Percentiles rank a stretch among this genome's conserved stretches.
Evolutionary conservation across 495 filamentous ascomycete genomes (phyloP).

Genomic region (Penicillium coprophilum): DNA sequence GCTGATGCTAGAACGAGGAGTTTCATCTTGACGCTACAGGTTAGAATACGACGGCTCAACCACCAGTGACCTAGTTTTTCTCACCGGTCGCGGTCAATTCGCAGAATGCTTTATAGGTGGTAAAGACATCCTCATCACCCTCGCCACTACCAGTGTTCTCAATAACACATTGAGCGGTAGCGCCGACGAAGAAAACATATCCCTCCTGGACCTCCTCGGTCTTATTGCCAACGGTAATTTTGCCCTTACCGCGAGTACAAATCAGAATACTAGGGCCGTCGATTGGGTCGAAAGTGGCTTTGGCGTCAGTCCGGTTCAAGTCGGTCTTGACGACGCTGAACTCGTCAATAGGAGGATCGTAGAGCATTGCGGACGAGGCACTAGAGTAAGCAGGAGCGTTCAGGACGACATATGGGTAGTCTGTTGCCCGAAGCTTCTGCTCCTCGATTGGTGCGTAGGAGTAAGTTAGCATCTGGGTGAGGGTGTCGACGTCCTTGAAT

Average conservation of each 20-base stretch:
- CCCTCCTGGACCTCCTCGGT: slow-evolving; percentile 73
- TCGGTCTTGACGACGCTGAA: slow-evolving; percentile 86
- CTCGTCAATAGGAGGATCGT: slow-evolving; percentile 96
- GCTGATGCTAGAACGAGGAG: slow-evolving; percentile 15
- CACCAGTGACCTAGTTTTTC: slow-evolving; percentile 45
- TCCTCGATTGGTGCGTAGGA: slow-evolving; percentile 87
- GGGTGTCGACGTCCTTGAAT: slow-evolving; percentile 91
- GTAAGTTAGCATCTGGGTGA: slow-evolving; percentile 94
- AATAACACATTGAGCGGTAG: slow-evolving; percentile 79
- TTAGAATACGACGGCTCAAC: slow-evolving; percentile 30
- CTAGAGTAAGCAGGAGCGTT: slow-evolving; percentile 77
- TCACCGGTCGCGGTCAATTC: slow-evolving; percentile 62
- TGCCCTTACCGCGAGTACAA: slow-evolving; percentile 78
- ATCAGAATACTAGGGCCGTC: slow-evolving; percentile 90
- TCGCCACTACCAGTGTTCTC: slow-evolving; percentile 57
- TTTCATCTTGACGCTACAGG: slow-evolving; percentile 15
- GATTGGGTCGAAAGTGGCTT: slow-evolving; percentile 83
- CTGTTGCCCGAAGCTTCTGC: slow-evolving; percentile 84
- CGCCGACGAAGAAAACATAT: slow-evolving; percentile 90
- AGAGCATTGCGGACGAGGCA: slow-evolving; percentile 66
- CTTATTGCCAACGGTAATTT: slow-evolving; percentile 76
- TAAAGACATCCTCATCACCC: slow-evolving; percentile 62
- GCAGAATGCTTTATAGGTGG: slow-evolving; percentile 94
- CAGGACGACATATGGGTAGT: slow-evolving; percentile 80
- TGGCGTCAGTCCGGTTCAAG: slow-evolving; percentile 66